These are phyloP conservation scores for Neonectria punicea DNA, from an alignment of 2,329 filamentous ascomycete genomes.

Conservation along the genomic window DNA sequence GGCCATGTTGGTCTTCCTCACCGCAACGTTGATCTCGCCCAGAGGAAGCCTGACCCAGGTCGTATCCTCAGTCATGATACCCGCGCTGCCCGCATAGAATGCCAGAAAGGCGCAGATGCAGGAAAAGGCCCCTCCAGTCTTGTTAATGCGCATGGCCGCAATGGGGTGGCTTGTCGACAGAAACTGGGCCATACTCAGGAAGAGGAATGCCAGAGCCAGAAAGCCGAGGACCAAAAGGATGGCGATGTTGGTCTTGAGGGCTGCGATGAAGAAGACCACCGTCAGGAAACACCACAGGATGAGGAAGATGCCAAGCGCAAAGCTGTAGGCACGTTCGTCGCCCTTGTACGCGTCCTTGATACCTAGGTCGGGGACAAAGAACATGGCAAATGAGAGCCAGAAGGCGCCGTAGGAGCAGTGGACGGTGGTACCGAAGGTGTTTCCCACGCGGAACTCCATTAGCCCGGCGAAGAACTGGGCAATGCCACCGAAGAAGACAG, in stretches of 20 bases:
- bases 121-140: constrained; percentile 52
- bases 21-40: constrained; percentile 46
- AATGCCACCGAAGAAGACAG: constrained; percentile 68
- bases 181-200: constrained; percentile 69
- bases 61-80: constrained; percentile 54
- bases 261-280: constrained; percentile 64
- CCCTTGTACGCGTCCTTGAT: constrained; percentile 58
- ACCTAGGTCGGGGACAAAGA: constrained; percentile 62
- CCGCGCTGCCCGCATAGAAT: constrained; percentile 54
- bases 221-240: constrained; percentile 68
- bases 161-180: constrained; percentile 49
- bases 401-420: constrained; percentile 71
- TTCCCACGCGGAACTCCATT: constrained; percentile 63
- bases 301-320: constrained; percentile 66
- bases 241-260: constrained; percentile 66
- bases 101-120: constrained; percentile 50
- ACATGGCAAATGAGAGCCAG: constrained; percentile 70
- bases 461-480: constrained; percentile 76
- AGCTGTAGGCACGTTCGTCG: constrained; percentile 53
- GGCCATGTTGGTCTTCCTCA: constrained; percentile 38
- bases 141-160: constrained; percentile 57
- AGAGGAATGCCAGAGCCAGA: constrained; percentile 66
- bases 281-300: constrained; percentile 71
- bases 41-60: constrained; percentile 55
- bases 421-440: constrained; percentile 71